Conservation (phyloP, 345 rosid species). For the Eucalyptus pauciflora region DNA sequence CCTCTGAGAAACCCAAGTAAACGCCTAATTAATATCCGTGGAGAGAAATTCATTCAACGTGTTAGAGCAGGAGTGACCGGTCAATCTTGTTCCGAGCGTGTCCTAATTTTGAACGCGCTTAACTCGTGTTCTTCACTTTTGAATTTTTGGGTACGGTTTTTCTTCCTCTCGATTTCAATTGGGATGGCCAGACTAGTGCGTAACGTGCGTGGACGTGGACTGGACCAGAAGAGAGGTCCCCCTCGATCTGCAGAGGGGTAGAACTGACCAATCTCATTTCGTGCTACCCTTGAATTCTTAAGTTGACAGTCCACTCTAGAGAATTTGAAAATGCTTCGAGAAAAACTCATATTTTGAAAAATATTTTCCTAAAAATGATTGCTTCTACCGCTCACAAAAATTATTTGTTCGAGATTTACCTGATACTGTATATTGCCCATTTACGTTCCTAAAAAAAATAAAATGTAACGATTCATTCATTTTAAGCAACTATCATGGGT, state of each 20-base stretch:
- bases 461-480: not conserved
- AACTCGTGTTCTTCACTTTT: not conserved
- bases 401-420: not conserved
- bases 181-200: not conserved
- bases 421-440: accelerated
- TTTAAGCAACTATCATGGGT: not conserved
- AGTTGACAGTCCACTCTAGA: not conserved
- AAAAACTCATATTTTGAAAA: not conserved
- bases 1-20: not conserved
- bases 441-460: not conserved
- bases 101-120: not conserved
- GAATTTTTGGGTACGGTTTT: not conserved
- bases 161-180: not conserved
- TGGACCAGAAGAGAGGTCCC: not conserved
- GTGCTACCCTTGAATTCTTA: not conserved
- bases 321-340: accelerated
- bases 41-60: not conserved
- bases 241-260: not conserved
- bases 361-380: accelerated
- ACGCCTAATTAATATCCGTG: not conserved
- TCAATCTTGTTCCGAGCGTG: not conserved
- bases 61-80: not conserved
- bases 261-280: not conserved
- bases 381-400: accelerated
- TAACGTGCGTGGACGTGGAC: not conserved